Evolutionary conservation across 1,284 basidiomycete genomes (phyloP).

Genomic region (Rhizoctonia solani): DNA sequence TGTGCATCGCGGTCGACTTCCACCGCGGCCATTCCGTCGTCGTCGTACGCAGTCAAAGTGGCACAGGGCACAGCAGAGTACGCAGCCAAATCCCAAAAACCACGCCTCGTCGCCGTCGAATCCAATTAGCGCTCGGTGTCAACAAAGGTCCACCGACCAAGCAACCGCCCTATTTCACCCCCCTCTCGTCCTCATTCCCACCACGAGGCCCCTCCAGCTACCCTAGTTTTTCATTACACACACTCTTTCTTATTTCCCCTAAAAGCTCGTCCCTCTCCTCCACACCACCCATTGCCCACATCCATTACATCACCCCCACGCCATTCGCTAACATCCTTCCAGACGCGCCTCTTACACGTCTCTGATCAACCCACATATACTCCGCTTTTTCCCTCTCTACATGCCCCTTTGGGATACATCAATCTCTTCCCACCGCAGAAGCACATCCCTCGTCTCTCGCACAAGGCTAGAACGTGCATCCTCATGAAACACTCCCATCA

Average conservation of each 20-base stretch:
- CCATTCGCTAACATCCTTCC: neutral
- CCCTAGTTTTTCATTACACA: slow-evolving; percentile 20
- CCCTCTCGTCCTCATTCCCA: slow-evolving; percentile 7
- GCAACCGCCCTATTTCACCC: slow-evolving; percentile 48
- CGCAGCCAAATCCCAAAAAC: too few species aligned
- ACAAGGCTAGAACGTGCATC: too few species aligned
- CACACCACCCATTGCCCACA: too few species aligned
- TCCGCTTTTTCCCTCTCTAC: too few species aligned
- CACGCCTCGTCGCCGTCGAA: neutral
- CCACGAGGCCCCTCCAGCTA: slow-evolving; percentile 24
- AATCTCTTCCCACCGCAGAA: too few species aligned
- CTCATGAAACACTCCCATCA: too few species aligned
- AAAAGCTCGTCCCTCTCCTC: neutral
- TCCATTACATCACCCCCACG: neutral
- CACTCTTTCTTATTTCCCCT: slow-evolving; percentile 3
- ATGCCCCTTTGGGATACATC: too few species aligned
- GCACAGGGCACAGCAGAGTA: too few species aligned
- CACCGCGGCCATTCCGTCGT: slow-evolving; percentile 27
- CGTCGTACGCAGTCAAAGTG: slow-evolving; percentile 20
- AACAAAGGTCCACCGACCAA: slow-evolving; percentile 7
- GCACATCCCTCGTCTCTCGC: neutral
- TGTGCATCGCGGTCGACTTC: slow-evolving; percentile 14
- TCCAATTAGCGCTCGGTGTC: neutral
- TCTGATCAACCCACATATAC: too few species aligned
- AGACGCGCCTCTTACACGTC: neutral